Evolutionary conservation across 345 rosid species (phyloP), one percentile per base, ranked within the genome.

Genomic region (Anacardium occidentale): DNA sequence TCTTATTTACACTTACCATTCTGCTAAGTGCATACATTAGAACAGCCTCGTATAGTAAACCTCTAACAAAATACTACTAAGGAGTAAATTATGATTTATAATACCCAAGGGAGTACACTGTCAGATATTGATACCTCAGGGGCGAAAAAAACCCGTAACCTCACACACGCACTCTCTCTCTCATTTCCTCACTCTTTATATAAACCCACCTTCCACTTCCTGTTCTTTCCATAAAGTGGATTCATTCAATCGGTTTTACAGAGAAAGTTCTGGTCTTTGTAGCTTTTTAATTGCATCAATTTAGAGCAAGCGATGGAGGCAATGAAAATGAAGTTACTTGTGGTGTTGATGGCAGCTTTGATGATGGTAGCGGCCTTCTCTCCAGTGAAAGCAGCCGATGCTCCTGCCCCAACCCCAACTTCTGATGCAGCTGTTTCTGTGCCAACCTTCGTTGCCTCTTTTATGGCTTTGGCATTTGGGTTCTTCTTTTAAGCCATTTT

Each of bases 381-480:
- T 84, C 70, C 82, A 22, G 56, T 80, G 40, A 71, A 80, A 45
- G 86, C 86, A 44, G 84, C 83, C 10, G 81, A 80, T 1, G 67
- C 75, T 13, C 88, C 88, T 15, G 78, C 88, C 0, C 88, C 88
- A 2, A 17, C 47, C 74, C 88, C 86, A 6, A 10, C 81, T 47
- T 85, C 88, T 1, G 83, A 82, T 70, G 83, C 86, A 53, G 45
- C 74, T 18, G n/a, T 70, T 17, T 71, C 80, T 66, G 44, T 82
- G 21, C 85, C 88, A 22, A 65, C 78, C 10, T 62, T 82, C 60
- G 61, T 82, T 56, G 84, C 83, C 61, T 78, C 83, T 55, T 37
- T 76, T 1, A 75, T 10, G 62, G 88, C 79, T 44, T 71, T 85
- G 22, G 88, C 73, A 52, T 76, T 71, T 65, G 88, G 84, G 51